These are phyloP conservation scores for Penicillium silybi DNA, from an alignment of 495 filamentous ascomycete species.

Conservation along the genomic window DNA sequence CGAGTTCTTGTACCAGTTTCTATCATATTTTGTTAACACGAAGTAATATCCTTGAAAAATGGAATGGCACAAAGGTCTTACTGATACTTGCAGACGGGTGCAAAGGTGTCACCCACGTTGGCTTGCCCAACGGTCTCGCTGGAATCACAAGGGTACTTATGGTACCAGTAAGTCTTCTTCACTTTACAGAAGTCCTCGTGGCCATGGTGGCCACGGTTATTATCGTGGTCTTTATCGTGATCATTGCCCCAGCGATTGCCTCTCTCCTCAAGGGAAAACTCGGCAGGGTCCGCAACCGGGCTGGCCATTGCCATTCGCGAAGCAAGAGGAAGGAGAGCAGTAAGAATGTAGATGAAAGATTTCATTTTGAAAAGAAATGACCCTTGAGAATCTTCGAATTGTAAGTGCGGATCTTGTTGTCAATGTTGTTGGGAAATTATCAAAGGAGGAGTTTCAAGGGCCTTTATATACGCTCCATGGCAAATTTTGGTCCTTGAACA, in stretches of 20 bases:
- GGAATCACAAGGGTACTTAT: background rate
- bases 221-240: too few species aligned
- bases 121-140: background rate
- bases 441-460: too few species aligned
- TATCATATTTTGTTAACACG: background rate
- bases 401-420: too few species aligned
- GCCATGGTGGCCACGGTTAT: background rate
- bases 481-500: too few species aligned
- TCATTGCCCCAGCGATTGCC: background rate
- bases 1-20: constrained; percentile 5
- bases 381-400: too few species aligned
- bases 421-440: too few species aligned
- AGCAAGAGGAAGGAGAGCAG: background rate
- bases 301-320: background rate
- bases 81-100: constrained; percentile 6
- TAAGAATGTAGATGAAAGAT: background rate
- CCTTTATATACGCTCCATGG: too few species aligned
- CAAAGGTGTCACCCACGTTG: background rate
- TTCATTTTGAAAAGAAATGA: background rate
- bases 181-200: background rate
- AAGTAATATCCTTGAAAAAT: too few species aligned
- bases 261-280: background rate
- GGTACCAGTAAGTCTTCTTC: background rate
- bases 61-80: background rate
- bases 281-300: too few species aligned